Conservation (phyloP, 306 rosid species). For the Fragaria ananassa region DNA sequence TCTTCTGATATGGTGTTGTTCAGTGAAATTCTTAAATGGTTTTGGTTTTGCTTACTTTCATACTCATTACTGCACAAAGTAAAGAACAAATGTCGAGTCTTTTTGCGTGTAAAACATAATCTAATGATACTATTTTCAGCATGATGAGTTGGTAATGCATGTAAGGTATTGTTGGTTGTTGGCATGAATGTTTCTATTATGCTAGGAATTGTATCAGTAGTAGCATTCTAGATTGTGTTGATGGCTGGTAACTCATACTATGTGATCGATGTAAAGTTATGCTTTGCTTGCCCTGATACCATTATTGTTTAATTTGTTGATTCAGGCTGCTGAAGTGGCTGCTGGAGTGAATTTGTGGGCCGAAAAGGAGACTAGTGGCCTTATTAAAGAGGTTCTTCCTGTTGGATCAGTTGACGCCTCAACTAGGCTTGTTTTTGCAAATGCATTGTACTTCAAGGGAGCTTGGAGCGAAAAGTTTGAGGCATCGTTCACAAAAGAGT, state of each 20-base stretch:
- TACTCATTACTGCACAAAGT: background rate
- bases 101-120: background rate
- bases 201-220: background rate
- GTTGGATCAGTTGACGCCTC: conserved; percentile 43
- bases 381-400: conserved; percentile 64
- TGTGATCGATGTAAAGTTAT: background rate
- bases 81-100: background rate
- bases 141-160: background rate
- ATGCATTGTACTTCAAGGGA: conserved; percentile 84
- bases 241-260: background rate
- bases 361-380: conserved; percentile 66
- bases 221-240: background rate
- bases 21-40: background rate
- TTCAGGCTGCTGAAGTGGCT: conserved; percentile 57
- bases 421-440: conserved; percentile 61
- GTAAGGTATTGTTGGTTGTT: background rate
- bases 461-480: conserved; percentile 62
- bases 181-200: background rate
- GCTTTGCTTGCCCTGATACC: background rate
- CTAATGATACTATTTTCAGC: background rate
- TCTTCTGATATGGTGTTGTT: background rate
- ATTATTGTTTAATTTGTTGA: conserved; percentile 6
- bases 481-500: conserved; percentile 47
- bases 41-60: background rate
- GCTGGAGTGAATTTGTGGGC: conserved; percentile 72